Conservation (phyloP, 2,329 filamentous ascomycete species). For the Dactylonectria macrodidyma region DNA sequence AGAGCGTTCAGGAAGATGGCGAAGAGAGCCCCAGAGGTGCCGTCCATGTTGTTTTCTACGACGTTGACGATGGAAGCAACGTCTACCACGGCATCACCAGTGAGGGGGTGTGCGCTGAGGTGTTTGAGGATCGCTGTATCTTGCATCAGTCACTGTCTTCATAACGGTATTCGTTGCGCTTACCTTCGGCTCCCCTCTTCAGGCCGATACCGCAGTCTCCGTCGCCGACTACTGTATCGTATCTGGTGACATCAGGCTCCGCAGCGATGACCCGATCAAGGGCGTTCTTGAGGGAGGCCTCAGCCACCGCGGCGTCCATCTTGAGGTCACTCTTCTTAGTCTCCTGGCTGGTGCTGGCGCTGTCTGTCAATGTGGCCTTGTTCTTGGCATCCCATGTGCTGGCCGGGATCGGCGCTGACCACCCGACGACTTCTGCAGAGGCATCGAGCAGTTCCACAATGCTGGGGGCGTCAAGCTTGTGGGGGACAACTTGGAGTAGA, state of each 20-base stretch:
- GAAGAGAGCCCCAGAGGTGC: slow-evolving; percentile 73
- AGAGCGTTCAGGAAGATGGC: slow-evolving; percentile 94
- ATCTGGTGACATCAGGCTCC: slow-evolving; percentile 80
- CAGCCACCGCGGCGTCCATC: slow-evolving; percentile 67
- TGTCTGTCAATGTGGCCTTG: slow-evolving; percentile 61
- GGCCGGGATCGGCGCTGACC: slow-evolving; percentile 75
- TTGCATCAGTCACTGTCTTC: slow-evolving; percentile 36
- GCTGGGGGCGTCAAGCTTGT: slow-evolving; percentile 70
- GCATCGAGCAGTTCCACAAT: slow-evolving; percentile 81
- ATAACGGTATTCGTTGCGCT: slow-evolving; percentile 35
- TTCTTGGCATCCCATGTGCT: slow-evolving; percentile 75
- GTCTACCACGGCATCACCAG: slow-evolving; percentile 68
- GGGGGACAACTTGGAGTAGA: slow-evolving; percentile 74
- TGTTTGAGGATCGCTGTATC: slow-evolving; percentile 66
- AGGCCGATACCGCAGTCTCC: slow-evolving; percentile 92
- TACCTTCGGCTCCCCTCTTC: slow-evolving; percentile 87
- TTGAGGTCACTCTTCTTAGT: slow-evolving; percentile 63
- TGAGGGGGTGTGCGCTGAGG: slow-evolving; percentile 59
- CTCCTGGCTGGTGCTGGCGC: slow-evolving; percentile 50
- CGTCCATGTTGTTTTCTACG: slow-evolving; percentile 72
- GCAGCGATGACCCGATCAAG: slow-evolving; percentile 74
- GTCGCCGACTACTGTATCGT: slow-evolving; percentile 88
- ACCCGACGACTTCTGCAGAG: slow-evolving; percentile 78
- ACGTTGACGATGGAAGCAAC: slow-evolving; percentile 67
- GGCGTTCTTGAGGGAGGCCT: slow-evolving; percentile 67